A percentile compares a stretch with the other conserved stretches of the same genome.
These are phyloP conservation scores for Crassisporium funariophilum DNA, from an alignment of 768 basidiomycete genomes.

Conservation along the genomic window DNA sequence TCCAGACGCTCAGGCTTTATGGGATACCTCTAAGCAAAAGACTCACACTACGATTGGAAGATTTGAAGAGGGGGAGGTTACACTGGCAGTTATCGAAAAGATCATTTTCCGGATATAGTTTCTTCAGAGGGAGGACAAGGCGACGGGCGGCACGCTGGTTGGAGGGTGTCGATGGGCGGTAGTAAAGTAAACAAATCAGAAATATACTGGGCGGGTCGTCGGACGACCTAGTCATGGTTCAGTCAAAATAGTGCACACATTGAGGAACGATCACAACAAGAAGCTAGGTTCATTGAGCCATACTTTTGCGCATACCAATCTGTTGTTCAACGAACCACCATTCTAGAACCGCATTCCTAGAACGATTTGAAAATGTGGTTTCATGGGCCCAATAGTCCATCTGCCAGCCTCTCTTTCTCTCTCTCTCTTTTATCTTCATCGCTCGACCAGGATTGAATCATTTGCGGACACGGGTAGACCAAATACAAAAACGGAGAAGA, in stretches of 20 bases:
- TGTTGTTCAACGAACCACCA: too few species aligned
- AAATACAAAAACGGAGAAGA: too few species aligned
- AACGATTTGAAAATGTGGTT: too few species aligned
- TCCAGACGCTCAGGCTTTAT: slow-evolving; percentile 24
- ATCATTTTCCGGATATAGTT: slow-evolving; percentile 8
- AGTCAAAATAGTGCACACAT: not conserved
- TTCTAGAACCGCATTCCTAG: too few species aligned
- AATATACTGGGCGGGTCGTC: slow-evolving; percentile 17
- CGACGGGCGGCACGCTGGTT: not conserved
- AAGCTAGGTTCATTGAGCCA: not conserved
- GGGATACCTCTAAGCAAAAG: slow-evolving; percentile 25
- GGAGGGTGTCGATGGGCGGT: slow-evolving; percentile 3
- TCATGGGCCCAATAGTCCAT: too few species aligned
- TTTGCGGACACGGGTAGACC: too few species aligned
- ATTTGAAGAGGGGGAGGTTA: slow-evolving; percentile 5
- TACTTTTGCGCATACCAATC: not conserved
- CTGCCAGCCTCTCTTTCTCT: too few species aligned
- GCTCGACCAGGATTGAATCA: too few species aligned
- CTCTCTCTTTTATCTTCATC: too few species aligned
- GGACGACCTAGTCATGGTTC: slow-evolving; percentile 5
- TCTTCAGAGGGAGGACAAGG: slow-evolving; percentile 4
- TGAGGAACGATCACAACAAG: not conserved
- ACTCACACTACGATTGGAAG: slow-evolving; percentile 6
- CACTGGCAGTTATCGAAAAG: not conserved
- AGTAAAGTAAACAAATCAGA: slow-evolving; percentile 5